phyloP scores from a whole-genome alignment of 2,329 filamentous ascomycete genomes.

The Pseudogymnoascus sp. region DNA sequence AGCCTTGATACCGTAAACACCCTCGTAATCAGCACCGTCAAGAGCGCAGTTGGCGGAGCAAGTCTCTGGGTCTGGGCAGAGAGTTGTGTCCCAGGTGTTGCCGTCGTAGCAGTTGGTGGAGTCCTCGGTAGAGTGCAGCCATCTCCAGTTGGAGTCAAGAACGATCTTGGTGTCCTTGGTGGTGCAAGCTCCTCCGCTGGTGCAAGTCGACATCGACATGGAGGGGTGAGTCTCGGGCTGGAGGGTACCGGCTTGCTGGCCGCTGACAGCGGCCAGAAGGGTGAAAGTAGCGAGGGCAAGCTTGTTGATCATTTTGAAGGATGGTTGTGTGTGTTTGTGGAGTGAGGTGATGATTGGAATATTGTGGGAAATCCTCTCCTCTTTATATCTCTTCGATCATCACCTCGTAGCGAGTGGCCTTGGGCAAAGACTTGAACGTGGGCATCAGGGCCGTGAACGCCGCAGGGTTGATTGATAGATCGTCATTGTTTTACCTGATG shows the following conservation, averaged over 20 bases:
- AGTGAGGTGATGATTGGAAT: conserved; percentile 3
- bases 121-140: conserved; percentile 39
- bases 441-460: conserved; percentile 3
- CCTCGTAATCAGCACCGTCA: conserved; percentile 42
- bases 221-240: conserved; percentile 40
- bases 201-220: conserved; percentile 43
- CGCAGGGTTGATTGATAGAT: neutral
- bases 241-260: conserved; percentile 39
- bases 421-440: neutral
- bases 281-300: conserved; percentile 25
- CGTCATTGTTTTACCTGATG: neutral
- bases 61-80: conserved; percentile 33
- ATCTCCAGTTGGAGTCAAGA: conserved; percentile 48
- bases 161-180: conserved; percentile 39
- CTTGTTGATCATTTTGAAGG: conserved; percentile 6
- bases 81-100: conserved; percentile 34
- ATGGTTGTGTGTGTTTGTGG: conserved; percentile 2
- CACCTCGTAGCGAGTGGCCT: neutral
- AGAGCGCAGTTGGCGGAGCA: conserved; percentile 43
- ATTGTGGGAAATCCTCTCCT: conserved; percentile 3
- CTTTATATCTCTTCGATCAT: neutral
- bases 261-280: conserved; percentile 34
- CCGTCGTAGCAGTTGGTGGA: conserved; percentile 29
- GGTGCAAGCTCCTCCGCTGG: conserved; percentile 37
- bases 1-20: conserved; percentile 45